Evolutionary conservation across 306 rosid species (phyloP).

Genomic region (Alnus rubra): DNA sequence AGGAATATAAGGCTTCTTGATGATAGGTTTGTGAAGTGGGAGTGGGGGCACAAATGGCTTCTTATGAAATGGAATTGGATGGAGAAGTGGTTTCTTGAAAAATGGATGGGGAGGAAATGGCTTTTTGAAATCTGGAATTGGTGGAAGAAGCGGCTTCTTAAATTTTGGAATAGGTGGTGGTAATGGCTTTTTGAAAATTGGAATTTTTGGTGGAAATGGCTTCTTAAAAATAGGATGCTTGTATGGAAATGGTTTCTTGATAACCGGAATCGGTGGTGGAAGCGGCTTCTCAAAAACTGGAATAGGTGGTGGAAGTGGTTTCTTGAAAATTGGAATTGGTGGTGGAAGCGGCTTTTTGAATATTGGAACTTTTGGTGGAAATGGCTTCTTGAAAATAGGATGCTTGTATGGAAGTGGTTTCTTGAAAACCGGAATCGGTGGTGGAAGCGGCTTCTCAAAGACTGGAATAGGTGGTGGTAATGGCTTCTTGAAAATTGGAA

Average conservation of each 20-base stretch:
- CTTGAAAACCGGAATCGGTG: background rate
- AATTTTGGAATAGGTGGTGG: background rate
- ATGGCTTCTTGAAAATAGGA: background rate
- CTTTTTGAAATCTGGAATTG: background rate
- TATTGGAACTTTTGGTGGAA: background rate
- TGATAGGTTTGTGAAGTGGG: background rate
- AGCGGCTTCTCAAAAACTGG: constrained; percentile 14
- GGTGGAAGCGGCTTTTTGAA: constrained; percentile 10
- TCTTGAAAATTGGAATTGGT: background rate
- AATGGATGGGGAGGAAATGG: background rate
- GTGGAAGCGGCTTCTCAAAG: constrained; percentile 6
- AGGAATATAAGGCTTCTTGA: background rate
- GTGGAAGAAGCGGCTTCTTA: constrained; percentile 2
- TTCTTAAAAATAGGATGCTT: constrained; percentile 9
- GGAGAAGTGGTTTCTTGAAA: background rate
- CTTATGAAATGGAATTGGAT: background rate
- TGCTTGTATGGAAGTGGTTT: background rate
- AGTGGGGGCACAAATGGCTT: constrained; percentile 12
- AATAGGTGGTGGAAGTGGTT: background rate
- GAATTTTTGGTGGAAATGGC: background rate
- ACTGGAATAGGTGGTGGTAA: background rate
- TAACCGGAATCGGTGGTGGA: background rate
- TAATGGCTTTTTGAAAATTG: constrained; percentile 13
- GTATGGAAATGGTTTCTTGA: constrained; percentile 3
- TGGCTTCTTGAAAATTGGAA: constrained; percentile 8